Evolutionary conservation across 257 asterid species (phyloP), one percentile per base, ranked within the genome.

Genomic region (Rauvolfia tetraphylla): DNA sequence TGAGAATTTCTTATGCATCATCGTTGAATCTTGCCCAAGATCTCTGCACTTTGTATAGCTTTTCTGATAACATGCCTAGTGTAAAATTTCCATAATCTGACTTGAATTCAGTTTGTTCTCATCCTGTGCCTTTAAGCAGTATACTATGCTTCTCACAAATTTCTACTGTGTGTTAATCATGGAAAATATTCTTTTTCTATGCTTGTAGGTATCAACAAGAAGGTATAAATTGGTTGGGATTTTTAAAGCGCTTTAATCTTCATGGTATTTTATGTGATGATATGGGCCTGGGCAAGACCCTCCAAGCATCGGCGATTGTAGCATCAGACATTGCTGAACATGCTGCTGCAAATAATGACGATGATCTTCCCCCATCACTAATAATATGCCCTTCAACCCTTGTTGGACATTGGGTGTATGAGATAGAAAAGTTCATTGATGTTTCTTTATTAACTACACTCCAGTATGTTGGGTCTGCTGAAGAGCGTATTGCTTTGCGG

Each of bases 251-350:
- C 73, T 95, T 95, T 84, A 93, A 88, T 79, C 99, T 95, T 84
- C 98, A 95, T 54, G 99, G 99, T 75, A 91, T 95, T 74, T 87
- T 95, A 85, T 93, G 99, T 82, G 99, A 95, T 86, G 99, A 95
- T 84, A 95, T 95, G 99, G 99, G 99, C 75, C 95, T 95, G 72
- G 99, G 99, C 73, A 95, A 95, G 85, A 95, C 99, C 79, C 99
- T 95, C 82, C 99, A 95, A 81, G 87, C 99, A 84, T 93, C 99
- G 7, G 91, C 97, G 58, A 93, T 95, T 81, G 89, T 95, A 82
- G 98, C 96, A 73, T 93, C 99, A 73, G 98, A 91, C 81, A 85
- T 95, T 81, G 97, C 95, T 49, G 99, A 95, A 84, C 92, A 86
- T 77, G 73, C 89, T 81, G 93, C 89, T 85, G 82, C 89, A 73